Evolutionary conservation across 2,329 filamentous ascomycete genomes (phyloP).

Genomic region (Cordyceps sp.): DNA sequence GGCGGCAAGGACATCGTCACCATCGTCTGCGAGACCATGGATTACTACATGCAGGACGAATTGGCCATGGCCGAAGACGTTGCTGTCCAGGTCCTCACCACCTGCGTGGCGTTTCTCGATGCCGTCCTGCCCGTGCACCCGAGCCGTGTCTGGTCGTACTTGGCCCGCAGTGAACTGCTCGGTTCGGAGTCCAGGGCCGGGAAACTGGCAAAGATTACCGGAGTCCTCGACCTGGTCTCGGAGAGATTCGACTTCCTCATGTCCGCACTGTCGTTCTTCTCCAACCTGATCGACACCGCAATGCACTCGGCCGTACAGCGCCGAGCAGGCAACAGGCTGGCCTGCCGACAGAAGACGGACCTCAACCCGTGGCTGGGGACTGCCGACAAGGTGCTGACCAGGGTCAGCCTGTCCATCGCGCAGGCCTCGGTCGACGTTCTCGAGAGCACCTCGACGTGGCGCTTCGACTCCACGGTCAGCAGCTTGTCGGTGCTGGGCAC

Average conservation of each 20-base stretch:
- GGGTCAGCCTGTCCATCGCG: slow-evolving; percentile 55
- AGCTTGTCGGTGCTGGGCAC: slow-evolving; percentile 50
- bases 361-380: slow-evolving; percentile 50
- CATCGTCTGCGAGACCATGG: slow-evolving; percentile 73
- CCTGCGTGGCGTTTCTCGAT: slow-evolving; percentile 67
- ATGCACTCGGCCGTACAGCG: slow-evolving; percentile 52
- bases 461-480: slow-evolving; percentile 53
- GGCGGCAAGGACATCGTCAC: slow-evolving; percentile 59
- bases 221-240: slow-evolving; percentile 63
- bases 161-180: slow-evolving; percentile 66
- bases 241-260: slow-evolving; percentile 65
- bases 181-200: slow-evolving; percentile 61
- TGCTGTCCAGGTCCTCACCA: slow-evolving; percentile 46
- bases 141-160: slow-evolving; percentile 76
- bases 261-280: slow-evolving; percentile 58
- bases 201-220: slow-evolving; percentile 61
- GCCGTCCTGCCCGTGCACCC: slow-evolving; percentile 59
- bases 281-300: slow-evolving; percentile 58
- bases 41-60: slow-evolving; percentile 46
- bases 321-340: slow-evolving; percentile 35
- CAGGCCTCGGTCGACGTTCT: slow-evolving; percentile 68
- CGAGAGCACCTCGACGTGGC: slow-evolving; percentile 76
- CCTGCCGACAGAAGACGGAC: slow-evolving; percentile 25
- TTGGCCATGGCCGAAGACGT: slow-evolving; percentile 39
- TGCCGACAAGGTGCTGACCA: slow-evolving; percentile 60